These are phyloP conservation scores for Solanum lycopersicoides DNA, from an alignment of 257 asterid genomes.

Conservation along the genomic window DNA sequence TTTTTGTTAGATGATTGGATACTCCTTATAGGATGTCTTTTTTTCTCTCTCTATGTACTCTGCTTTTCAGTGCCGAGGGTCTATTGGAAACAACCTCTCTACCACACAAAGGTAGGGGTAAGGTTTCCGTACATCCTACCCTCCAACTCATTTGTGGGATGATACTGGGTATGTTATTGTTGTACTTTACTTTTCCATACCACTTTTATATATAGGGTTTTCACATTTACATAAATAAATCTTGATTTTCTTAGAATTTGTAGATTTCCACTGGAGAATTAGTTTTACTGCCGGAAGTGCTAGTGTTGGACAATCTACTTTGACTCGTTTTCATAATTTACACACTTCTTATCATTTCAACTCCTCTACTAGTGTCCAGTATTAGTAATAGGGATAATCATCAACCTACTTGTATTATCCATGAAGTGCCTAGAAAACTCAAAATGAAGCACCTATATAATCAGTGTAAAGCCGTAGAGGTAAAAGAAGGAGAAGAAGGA, in stretches of 20 bases:
- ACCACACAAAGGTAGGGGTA: not conserved
- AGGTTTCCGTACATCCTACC: not conserved
- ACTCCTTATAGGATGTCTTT: not conserved
- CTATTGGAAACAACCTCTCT: not conserved
- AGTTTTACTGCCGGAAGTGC: not conserved
- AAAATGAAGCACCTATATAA: not conserved
- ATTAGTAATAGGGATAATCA: not conserved
- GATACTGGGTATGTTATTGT: not conserved
- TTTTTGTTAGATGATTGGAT: not conserved
- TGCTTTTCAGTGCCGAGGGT: not conserved
- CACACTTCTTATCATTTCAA: not conserved
- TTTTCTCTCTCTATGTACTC: not conserved
- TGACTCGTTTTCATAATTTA: not conserved
- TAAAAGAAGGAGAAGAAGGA: not conserved
- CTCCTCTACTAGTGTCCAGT: not conserved
- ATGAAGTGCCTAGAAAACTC: not conserved
- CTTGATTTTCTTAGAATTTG: not conserved
- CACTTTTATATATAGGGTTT: not conserved
- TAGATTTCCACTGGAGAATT: not conserved
- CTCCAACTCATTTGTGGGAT: not conserved
- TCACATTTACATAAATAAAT: not conserved
- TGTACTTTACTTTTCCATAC: not conserved
- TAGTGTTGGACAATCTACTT: not conserved
- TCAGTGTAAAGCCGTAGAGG: not conserved
- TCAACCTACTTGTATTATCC: not conserved